Conservation (phyloP, 2,329 filamentous ascomycete genomes). For the Ceratocystis ficicola region DNA sequence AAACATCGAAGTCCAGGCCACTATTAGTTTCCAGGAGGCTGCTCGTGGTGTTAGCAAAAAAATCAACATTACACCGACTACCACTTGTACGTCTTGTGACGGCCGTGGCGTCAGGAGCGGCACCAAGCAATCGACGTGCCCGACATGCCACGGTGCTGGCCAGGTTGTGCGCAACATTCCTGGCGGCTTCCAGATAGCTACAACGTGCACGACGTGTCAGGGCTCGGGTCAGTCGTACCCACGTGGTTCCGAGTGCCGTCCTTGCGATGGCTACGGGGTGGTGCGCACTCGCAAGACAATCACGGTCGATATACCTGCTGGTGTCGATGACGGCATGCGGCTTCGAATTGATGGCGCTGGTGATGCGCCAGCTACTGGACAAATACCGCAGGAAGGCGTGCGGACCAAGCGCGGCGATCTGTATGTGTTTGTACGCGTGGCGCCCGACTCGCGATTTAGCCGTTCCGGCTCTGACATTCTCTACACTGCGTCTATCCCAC, state of each 20-base stretch:
- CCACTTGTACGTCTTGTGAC: conserved; percentile 67
- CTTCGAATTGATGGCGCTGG: conserved; percentile 75
- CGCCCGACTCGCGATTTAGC: conserved; percentile 80
- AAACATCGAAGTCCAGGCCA: conserved; percentile 87
- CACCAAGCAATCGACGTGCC: conserved; percentile 59
- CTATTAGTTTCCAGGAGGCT: conserved; percentile 89
- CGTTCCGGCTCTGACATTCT: conserved; percentile 80
- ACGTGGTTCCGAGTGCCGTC: conserved; percentile 64
- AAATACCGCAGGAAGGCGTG: conserved; percentile 44
- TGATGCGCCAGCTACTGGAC: conserved; percentile 69
- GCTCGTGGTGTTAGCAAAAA: conserved; percentile 83
- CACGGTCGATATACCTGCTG: conserved; percentile 81
- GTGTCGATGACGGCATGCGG: conserved; percentile 94
- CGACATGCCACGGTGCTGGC: conserved; percentile 73
- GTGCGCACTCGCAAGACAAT: conserved; percentile 72
- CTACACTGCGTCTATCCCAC: conserved; percentile 79
- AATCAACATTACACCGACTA: conserved; percentile 72
- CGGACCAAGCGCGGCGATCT: conserved; percentile 71
- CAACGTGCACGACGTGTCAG: conserved; percentile 69
- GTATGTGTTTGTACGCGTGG: conserved; percentile 79
- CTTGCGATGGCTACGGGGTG: conserved; percentile 73
- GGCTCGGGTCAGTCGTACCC: conserved; percentile 68
- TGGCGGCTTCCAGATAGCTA: conserved; percentile 91
- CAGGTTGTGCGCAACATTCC: conserved; percentile 79
- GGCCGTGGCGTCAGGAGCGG: conserved; percentile 79